Evolutionary conservation across 495 filamentous ascomycete species (phyloP), one percentile per base, ranked within the genome.

Genomic region (Hypoxylon intermedium): DNA sequence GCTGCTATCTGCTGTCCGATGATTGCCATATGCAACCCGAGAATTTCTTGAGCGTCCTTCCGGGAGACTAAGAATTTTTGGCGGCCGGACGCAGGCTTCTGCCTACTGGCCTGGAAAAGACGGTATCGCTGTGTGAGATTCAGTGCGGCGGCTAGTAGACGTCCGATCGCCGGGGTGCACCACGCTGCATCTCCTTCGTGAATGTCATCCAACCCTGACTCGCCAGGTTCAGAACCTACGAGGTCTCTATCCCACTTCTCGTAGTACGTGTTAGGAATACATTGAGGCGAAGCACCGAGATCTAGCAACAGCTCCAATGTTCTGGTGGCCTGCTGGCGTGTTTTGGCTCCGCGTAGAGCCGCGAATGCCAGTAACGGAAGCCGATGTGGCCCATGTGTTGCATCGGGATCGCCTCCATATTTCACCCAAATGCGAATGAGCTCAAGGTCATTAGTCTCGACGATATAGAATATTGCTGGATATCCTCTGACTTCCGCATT

Each of bases 351-450:
- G 16, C 70, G 47, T 40, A 76, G 62, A 28, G 80, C 77, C 0
- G 75, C 74, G 47, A 79, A 81, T 1, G 77, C 79, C 9, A 82
- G 52, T 1, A 81, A 65, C 9, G 79, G 79, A 15, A 79, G 64
- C 6, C 48, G 31, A 12, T 63, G 58, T 3, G 46, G 20, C 2
- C 51, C 62, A 36, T 75, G 53, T 3, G 65, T 63, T 9, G 65
- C 64, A 37, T 67, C 67, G 3, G 74, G 70, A 46, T 77, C 72
- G 15, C 53, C 76, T 4, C 77, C 78, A 18, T 66, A 63, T 6
- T 65, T 53, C 3, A 72, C 64, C 62, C 69, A 78, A 5, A 53
- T 49, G 3, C 76, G 72, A 12, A 82, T 46, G 11, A 75, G 54
- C 9, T 58, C 51, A 3, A 69, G 67, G 28, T 79, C 60, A 53